Percentiles rank a stretch among this genome's conserved stretches.
phyloP scores from a whole-genome alignment of 345 rosid species.

The Acer saccharum region DNA sequence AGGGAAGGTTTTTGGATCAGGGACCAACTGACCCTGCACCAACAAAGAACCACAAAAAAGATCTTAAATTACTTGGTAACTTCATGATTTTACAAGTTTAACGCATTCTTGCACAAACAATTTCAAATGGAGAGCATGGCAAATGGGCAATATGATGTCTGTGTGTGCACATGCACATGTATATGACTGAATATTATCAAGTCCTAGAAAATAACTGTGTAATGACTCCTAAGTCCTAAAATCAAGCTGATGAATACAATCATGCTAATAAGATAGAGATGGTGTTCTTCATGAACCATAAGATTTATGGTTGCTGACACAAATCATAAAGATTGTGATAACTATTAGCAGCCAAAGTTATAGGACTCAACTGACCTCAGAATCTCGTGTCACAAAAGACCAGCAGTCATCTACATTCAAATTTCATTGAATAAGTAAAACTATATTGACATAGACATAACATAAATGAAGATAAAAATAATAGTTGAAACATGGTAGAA shows the following conservation, averaged over 20 bases:
- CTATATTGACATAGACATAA: conserved; percentile 7
- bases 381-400: conserved; percentile 63
- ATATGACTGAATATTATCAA: background rate
- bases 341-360: background rate
- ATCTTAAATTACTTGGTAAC: background rate
- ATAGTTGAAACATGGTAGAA: conserved; percentile 10
- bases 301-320: background rate
- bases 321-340: background rate
- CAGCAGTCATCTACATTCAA: conserved; percentile 91
- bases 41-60: conserved; percentile 23
- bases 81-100: background rate
- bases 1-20: conserved; percentile 80
- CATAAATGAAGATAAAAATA: conserved; percentile 6
- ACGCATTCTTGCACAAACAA: conserved; percentile 6
- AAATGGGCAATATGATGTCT: background rate
- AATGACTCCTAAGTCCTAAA: background rate
- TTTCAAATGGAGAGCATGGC: background rate
- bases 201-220: background rate
- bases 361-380: conserved; percentile 43
- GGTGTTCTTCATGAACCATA: background rate
- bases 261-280: background rate
- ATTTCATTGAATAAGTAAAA: conserved; percentile 23
- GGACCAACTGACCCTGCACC: conserved; percentile 73
- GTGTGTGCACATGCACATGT: background rate
- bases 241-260: background rate